These are phyloP conservation scores for Halophytophthora polymorphica DNA, from an alignment of 352 stramenopile species.

Conservation along the genomic window DNA sequence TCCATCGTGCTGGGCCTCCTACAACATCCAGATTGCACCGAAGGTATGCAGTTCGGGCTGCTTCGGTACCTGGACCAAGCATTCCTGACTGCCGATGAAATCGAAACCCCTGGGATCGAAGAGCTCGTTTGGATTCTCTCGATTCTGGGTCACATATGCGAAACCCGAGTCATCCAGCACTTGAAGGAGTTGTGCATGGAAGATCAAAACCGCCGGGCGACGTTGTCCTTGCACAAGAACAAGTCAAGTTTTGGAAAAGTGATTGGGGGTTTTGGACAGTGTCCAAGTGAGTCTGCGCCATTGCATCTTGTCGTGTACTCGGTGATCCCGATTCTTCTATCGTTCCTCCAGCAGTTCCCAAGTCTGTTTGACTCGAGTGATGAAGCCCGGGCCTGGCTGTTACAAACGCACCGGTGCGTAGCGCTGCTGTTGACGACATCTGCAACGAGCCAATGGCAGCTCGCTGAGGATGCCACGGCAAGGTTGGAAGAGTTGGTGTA, in stretches of 20 bases:
- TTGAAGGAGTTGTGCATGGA: slow-evolving; percentile 39
- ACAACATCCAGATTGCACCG: slow-evolving; percentile 32
- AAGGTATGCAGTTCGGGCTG: slow-evolving; percentile 46
- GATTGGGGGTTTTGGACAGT: slow-evolving; percentile 20
- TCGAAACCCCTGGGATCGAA: slow-evolving; percentile 39
- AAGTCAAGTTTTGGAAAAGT: slow-evolving; percentile 29
- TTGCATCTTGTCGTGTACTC: slow-evolving; percentile 43
- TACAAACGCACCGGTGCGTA: slow-evolving; percentile 30
- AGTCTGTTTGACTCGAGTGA: slow-evolving; percentile 30
- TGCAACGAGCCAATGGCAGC: slow-evolving; percentile 31
- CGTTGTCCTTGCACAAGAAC: slow-evolving; percentile 47
- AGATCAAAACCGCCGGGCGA: slow-evolving; percentile 41
- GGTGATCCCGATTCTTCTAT: slow-evolving; percentile 41
- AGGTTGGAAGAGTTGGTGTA: slow-evolving; percentile 51
- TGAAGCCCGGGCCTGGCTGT: slow-evolving; percentile 21
- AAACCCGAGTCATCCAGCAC: slow-evolving; percentile 29
- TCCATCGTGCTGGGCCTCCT: slow-evolving; percentile 39
- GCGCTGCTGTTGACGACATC: slow-evolving; percentile 32
- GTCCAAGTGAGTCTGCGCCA: slow-evolving; percentile 27
- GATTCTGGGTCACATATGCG: slow-evolving; percentile 28
- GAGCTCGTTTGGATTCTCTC: slow-evolving; percentile 36
- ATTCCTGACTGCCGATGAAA: slow-evolving; percentile 56
- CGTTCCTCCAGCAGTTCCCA: slow-evolving; percentile 57
- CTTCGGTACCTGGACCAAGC: slow-evolving; percentile 62
- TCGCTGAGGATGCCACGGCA: slow-evolving; percentile 20